Conservation (phyloP, 106 monocot genomes). For the Narthecium ossifragum region DNA sequence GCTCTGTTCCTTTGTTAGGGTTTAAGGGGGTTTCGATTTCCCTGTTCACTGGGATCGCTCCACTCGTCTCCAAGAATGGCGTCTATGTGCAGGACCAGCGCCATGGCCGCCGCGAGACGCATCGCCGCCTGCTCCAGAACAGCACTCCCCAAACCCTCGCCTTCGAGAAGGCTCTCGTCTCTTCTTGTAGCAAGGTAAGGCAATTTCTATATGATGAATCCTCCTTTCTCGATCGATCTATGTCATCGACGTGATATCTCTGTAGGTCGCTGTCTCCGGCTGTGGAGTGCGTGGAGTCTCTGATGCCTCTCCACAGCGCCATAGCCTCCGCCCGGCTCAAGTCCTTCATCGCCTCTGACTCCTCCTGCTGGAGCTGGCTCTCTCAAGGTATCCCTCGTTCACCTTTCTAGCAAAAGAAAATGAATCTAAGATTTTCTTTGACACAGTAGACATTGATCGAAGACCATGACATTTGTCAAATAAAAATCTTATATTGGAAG, state of each 20-base stretch:
- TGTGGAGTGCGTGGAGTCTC: slow-evolving; percentile 19
- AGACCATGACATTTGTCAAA: too few species aligned
- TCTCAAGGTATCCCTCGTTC: too few species aligned
- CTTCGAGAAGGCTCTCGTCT: slow-evolving; percentile 11
- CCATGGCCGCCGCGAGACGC: slow-evolving; percentile 18
- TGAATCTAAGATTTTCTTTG: too few species aligned
- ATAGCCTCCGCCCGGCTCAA: slow-evolving; percentile 41
- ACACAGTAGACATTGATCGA: too few species aligned
- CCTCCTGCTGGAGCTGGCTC: slow-evolving; percentile 50
- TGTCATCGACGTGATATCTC: too few species aligned
- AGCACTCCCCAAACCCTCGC: slow-evolving; percentile 7
- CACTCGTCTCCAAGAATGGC: too few species aligned
- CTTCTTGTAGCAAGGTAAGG: slow-evolving; percentile 25
- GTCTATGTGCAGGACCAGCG: slow-evolving; percentile 24
- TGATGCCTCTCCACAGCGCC: slow-evolving; percentile 60
- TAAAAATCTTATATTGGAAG: too few species aligned
- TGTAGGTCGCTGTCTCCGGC: slow-evolving; percentile 20
- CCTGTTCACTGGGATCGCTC: neutral
- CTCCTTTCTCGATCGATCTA: too few species aligned
- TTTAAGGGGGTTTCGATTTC: neutral
- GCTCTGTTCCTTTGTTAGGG: too few species aligned
- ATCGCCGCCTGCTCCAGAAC: slow-evolving; percentile 13
- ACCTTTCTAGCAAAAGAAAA: too few species aligned
- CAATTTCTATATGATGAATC: too few species aligned
- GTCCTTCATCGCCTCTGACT: slow-evolving; percentile 40